Evolutionary conservation across 2,329 filamentous ascomycete species (phyloP), one percentile per base, ranked within the genome.

Genomic region (Thermoascus crustaceus): DNA sequence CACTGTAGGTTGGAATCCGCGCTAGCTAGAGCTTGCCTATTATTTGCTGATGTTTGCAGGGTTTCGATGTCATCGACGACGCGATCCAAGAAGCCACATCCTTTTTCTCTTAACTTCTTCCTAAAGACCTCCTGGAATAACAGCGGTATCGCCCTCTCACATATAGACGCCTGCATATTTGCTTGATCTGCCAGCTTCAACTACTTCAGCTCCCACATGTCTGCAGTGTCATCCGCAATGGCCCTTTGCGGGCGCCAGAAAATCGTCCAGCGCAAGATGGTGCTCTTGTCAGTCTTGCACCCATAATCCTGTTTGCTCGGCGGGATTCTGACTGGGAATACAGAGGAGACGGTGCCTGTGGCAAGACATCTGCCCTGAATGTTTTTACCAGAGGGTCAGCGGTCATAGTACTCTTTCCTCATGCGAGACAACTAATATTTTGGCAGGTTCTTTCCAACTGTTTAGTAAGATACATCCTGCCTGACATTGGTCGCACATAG

Each of bases 341-440:
- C 50, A 94, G 87, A 58, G 89, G 89, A 53, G 89, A 96, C 61
- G 89, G 89, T 73, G 89, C 89, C 51, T 93, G 84, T 64, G 89
- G 89, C 58, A 98, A 98, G 74, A 98, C 91, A 37, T 95, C 88
- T 46, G 67, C 96, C 55, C 69, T 98, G 53, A 98, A 98, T 61
- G 91, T 98, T 61, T 98, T 98, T 68, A 98, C 91, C 49, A 80
- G 89, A 82, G 89, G 89, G 83, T 93, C 69, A 52, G 78, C 69
- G 6, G 5, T 29, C n/a, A n/a, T 9, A 17, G 3, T 17, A 9
- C 26, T 29, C 13, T 10, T 17, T 4, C 18, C 7, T 13, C 26
- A 16, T 29, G 9, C 14, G 11, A 52, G 34, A 21, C 18, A 20
- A 42, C 32, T 43, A 37, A 44, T 25, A 31, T 17, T 30, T 39